Base-by-base conservation (phyloP, 306 rosid species). In the Ziziphus jujuba region DNA sequence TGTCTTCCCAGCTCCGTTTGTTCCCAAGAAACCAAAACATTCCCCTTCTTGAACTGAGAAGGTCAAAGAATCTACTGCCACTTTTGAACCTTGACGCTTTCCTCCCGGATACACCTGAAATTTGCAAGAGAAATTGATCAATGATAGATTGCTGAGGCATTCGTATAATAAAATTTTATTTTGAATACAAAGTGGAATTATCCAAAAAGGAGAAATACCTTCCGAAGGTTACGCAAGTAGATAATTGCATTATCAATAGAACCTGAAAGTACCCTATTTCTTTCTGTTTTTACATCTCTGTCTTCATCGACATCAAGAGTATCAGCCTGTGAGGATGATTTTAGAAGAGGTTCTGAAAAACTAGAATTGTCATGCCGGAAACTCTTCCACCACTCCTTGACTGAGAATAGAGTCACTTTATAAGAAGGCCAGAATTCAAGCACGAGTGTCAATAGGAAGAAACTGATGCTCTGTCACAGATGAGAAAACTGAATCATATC, bases 1-100 rank as follows among this genome's bases (percentile, higher is more conserved):
- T 31, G 98, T 89, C 85, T 92, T 92, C 72, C 98, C 98, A 66
- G 98, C 98, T 75, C 98, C 98, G 82, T 92, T 92, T 33, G 98
- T 89, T 77, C 98, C 98, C 80, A 92, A 82, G 75, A 92, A 92
- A 33, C 98, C 98, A 54, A 92, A 92, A 75, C 98, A 92, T 81
- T 92, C 98, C 65, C 98, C 98, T 76, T 82, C 95, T 77, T 89
- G 92, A 72, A 92, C 98, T 24, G 98, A 79, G 77, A 92, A 92
- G 62, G 96, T 89, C 78, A 92, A 81, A 28, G 98, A 92, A 76
- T 87, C 82, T 33, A 92, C 98, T 2, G 96, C 98, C 25, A 92
- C 85, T 77, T 92, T 92, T 80, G 69, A 61, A 66, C 77, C 74
- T 50, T 53, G 83, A 74, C 58, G 67, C 74, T 71, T 83, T 70